phyloP scores from a whole-genome alignment of 768 basidiomycete species.

The Atractiella rhizophila region DNA sequence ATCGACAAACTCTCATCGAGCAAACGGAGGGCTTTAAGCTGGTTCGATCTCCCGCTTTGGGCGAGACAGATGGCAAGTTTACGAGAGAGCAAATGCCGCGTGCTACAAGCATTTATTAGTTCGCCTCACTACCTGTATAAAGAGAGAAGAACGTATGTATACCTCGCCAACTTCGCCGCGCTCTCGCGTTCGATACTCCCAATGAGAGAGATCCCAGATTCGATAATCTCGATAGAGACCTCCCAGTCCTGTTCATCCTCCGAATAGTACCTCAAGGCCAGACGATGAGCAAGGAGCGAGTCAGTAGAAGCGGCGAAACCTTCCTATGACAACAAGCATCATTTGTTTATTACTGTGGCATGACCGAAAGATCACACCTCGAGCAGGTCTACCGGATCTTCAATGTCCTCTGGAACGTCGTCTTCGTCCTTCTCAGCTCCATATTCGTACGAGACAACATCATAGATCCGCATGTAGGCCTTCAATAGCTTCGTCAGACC shows the following conservation, averaged over 20 bases:
- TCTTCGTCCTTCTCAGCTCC: conserved; percentile 14
- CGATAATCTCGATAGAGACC: conserved; percentile 42
- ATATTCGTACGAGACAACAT: neutral
- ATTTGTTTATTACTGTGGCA: no score
- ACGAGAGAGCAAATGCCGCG: conserved; percentile 41
- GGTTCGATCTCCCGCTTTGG: conserved; percentile 70
- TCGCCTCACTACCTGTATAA: neutral
- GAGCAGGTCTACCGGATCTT: conserved; percentile 37
- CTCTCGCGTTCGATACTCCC: conserved; percentile 32
- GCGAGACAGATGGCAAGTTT: conserved; percentile 50
- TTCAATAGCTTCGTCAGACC: conserved; percentile 1
- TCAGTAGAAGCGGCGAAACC: conserved; percentile 29
- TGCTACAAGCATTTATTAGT: conserved; percentile 25
- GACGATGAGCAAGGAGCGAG: conserved; percentile 41
- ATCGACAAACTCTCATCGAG: conserved; percentile 43
- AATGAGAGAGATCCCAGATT: conserved; percentile 39
- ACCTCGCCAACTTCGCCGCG: conserved; percentile 29
- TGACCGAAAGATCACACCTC: conserved; percentile 28
- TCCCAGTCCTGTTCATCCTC: conserved; percentile 45
- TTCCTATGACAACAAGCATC: conserved; percentile 29
- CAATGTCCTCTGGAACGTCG: conserved; percentile 23
- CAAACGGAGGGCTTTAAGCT: conserved; percentile 45
- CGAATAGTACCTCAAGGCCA: conserved; percentile 40
- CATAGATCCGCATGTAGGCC: neutral
- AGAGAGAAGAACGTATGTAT: conserved; percentile 23